Conservation (phyloP, 1,284 basidiomycete genomes). For the Termitomyces sp. region DNA sequence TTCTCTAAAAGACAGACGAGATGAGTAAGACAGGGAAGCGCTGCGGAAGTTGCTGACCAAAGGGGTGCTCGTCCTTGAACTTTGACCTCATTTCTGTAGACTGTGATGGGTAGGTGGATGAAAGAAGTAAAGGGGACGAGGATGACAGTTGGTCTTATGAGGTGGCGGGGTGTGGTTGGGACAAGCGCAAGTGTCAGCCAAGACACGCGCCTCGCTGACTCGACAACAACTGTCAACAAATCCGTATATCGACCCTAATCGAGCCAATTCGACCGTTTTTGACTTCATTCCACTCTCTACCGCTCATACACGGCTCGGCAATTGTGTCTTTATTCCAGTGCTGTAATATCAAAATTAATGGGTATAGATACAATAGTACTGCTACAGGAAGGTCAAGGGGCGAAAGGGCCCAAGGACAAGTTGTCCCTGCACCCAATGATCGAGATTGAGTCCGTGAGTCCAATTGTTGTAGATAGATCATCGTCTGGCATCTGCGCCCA, state of each 20-base stretch:
- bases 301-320: neutral
- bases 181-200: constrained; percentile 22
- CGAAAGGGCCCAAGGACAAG: neutral
- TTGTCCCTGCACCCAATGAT: neutral
- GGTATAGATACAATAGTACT: neutral
- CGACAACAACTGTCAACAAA: constrained; percentile 35
- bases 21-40: constrained; percentile 24
- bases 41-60: constrained; percentile 57
- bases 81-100: constrained; percentile 79
- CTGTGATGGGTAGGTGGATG: neutral
- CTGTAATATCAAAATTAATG: neutral
- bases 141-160: constrained; percentile 15
- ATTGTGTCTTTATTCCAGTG: neutral
- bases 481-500: constrained; percentile 41
- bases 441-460: too few species aligned
- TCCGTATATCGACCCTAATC: constrained; percentile 7
- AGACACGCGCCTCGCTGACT: constrained; percentile 36
- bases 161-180: constrained; percentile 26
- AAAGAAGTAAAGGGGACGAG: constrained; percentile 3
- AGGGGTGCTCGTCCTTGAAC: constrained; percentile 99
- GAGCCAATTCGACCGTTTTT: constrained; percentile 1
- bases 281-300: constrained; percentile 4
- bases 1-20: constrained; percentile 64
- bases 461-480: neutral
- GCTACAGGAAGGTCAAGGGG: neutral